Base-by-base conservation (phyloP, 2,329 filamentous ascomycete genomes). In the Alternaria sp. region DNA sequence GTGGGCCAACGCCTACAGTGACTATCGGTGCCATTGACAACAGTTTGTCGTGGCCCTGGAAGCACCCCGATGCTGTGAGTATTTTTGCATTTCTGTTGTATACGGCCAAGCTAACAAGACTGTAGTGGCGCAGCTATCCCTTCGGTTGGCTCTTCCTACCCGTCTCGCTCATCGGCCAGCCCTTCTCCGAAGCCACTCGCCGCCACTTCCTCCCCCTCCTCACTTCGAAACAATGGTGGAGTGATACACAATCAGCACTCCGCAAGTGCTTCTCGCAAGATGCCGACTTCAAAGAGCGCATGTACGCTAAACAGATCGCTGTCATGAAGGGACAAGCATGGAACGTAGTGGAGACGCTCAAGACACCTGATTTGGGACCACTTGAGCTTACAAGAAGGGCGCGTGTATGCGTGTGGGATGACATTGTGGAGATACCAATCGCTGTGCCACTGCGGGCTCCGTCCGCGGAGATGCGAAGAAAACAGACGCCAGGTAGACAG, bases 251-350 rank as follows among this genome's bases (percentile, higher is more conserved):
- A 72, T 83, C 92, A 61, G 92, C 93, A 22, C 83, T 99, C 40
- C 92, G 95, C 55, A 87, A 89, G 63, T 90, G 97, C 46, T 99
- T 99, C 77, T 90, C 92, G 67, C 88, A 96, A 75, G 95, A 99
- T 78, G 89, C 90, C 3, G 95, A 99, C 80, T 99, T 99, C 79
- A 93, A 98, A 77, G 95, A 99, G 81, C 91, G 92, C 80, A 99
- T 99, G 95, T 99, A 97, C 81, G 93, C 93, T n/a, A 89, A 92
- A 68, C 95, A 99, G 75, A 96, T 99, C 63, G 94, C 95, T 1
- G 95, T 99, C 60, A 97, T 99, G 93, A 99, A 99, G 80, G 95
- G 95, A 11, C 95, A 99, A 77, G 95, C 95, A 0, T 99, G 95
- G 93, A 99, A 99, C 76, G 95, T 99, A 0, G 95, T 99, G 5